These are phyloP conservation scores for Chlorokybus atmophyticus DNA, from an alignment of 139 green algal genomes.

Conservation along the genomic window DNA sequence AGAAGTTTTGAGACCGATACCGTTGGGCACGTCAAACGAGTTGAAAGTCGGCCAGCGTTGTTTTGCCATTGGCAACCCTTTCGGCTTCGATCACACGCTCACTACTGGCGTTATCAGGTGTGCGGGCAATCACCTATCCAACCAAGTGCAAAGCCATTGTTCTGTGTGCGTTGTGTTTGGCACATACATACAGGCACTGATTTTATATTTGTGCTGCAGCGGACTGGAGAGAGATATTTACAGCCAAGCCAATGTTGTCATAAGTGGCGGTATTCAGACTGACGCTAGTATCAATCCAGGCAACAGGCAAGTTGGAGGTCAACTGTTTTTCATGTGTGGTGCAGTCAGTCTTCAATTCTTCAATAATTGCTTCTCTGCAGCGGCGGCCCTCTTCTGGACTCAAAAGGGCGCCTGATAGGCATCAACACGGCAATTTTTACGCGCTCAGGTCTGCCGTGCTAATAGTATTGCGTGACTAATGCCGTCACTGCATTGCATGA, in stretches of 20 bases:
- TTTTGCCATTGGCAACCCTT: conserved; percentile 42
- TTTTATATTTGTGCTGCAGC: too few species aligned
- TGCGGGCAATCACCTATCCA: not conserved
- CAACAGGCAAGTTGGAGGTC: conserved; percentile 19
- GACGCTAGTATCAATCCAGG: conserved; percentile 44
- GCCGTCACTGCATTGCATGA: too few species aligned
- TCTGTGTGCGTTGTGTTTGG: too few species aligned
- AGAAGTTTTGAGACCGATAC: conserved; percentile 7
- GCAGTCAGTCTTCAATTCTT: too few species aligned
- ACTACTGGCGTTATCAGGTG: conserved; percentile 43
- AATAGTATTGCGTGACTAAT: too few species aligned
- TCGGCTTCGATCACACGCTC: conserved; percentile 43
- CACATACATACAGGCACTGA: too few species aligned
- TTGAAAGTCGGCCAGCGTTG: conserved; percentile 33
- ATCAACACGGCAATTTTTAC: conserved; percentile 65
- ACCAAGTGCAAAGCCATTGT: not conserved
- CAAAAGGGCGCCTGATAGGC: conserved; percentile 37
- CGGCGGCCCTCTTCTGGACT: conserved; percentile 68
- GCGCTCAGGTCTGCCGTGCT: conserved; percentile 12
- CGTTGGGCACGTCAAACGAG: conserved; percentile 9
- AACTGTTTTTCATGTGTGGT: not conserved
- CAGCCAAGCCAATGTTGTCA: conserved; percentile 54
- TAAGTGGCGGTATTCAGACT: conserved; percentile 52
- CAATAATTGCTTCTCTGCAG: conserved; percentile 9
- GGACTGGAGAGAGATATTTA: conserved; percentile 36